A percentile compares a stretch with the other conserved stretches of the same genome.
These are phyloP conservation scores for Volutella citrinella DNA, from an alignment of 2,329 filamentous ascomycete genomes.

Conservation along the genomic window DNA sequence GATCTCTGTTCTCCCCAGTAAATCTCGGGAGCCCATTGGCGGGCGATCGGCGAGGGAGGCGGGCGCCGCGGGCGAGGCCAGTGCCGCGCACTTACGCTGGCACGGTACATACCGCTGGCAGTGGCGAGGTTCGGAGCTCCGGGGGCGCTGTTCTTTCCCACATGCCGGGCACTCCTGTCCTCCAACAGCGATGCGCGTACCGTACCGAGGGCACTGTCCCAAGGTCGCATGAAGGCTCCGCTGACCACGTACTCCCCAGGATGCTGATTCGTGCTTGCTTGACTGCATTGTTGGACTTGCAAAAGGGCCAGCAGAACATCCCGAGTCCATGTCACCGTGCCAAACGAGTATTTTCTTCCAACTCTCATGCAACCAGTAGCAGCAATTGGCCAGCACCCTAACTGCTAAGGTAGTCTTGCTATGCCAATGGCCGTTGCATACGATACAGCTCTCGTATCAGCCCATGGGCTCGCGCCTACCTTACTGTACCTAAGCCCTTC, in stretches of 20 bases:
- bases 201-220: background rate
- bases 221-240: background rate
- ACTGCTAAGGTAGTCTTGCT: too few species aligned
- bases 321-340: too few species aligned
- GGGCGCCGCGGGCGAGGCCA: background rate
- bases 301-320: too few species aligned
- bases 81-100: background rate
- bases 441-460: too few species aligned
- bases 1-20: conserved; percentile 24
- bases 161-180: background rate
- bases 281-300: too few species aligned
- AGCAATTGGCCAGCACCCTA: too few species aligned
- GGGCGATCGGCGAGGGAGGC: conserved; percentile 7
- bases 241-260: background rate
- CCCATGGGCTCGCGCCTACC: too few species aligned
- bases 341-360: too few species aligned
- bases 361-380: too few species aligned
- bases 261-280: too few species aligned
- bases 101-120: background rate
- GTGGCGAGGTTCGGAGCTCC: background rate
- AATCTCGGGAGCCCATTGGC: conserved; percentile 25
- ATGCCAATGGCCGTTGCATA: too few species aligned
- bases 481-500: too few species aligned
- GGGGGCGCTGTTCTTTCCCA: background rate
- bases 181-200: background rate